phyloP scores from a whole-genome alignment of 768 basidiomycete genomes.

The Rossbeevera mucosa region DNA sequence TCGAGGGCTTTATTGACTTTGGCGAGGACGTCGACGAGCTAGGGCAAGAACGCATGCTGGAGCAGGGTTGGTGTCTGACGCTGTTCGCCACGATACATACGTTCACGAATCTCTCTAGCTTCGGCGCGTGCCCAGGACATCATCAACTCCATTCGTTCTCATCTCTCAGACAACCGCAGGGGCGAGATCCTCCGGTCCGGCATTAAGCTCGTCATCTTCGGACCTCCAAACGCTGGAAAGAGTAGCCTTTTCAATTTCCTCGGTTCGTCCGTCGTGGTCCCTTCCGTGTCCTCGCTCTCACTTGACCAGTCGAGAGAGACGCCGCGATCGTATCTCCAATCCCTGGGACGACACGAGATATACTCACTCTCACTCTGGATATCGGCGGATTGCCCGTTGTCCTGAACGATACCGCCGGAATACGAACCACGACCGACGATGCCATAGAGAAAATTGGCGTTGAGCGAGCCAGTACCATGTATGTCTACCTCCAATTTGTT shows the following conservation, averaged over 20 bases:
- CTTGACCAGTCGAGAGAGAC: slow-evolving; percentile 67
- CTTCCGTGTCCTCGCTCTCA: not conserved
- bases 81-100: not conserved
- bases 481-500: slow-evolving; percentile 25
- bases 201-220: slow-evolving; percentile 81
- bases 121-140: slow-evolving; percentile 46
- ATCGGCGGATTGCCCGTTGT: slow-evolving; percentile 82
- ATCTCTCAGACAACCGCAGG: slow-evolving; percentile 66
- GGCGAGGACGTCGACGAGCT: slow-evolving; percentile 83
- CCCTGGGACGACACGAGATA: slow-evolving; percentile 86
- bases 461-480: slow-evolving; percentile 67
- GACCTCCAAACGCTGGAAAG: slow-evolving; percentile 93
- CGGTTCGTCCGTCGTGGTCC: slow-evolving; percentile 38
- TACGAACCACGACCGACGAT: slow-evolving; percentile 60
- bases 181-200: slow-evolving; percentile 85
- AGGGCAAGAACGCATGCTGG: slow-evolving; percentile 69
- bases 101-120: slow-evolving; percentile 37
- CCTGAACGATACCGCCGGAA: slow-evolving; percentile 82
- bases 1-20: slow-evolving; percentile 91
- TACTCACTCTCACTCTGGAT: slow-evolving; percentile 80
- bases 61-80: slow-evolving; percentile 46
- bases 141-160: slow-evolving; percentile 44
- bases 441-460: slow-evolving; percentile 80
- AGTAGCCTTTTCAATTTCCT: slow-evolving; percentile 83
- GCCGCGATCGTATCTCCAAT: slow-evolving; percentile 87